phyloP scores from a whole-genome alignment of 2,329 filamentous ascomycete species.

The Sphaceloma murrayae region DNA sequence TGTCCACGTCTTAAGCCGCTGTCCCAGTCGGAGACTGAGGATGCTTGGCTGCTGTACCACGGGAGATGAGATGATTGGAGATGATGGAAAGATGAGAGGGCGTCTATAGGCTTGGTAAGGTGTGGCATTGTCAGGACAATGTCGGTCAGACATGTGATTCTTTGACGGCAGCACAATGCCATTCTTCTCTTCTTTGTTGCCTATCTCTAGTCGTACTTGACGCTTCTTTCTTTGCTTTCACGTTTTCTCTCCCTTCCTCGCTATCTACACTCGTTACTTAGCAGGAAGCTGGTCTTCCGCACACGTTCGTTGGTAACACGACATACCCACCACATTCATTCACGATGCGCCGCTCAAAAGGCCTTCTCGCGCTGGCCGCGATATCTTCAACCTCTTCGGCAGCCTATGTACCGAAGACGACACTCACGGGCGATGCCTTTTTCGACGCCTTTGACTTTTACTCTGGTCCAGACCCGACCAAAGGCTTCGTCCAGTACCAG shows the following conservation, averaged over 20 bases:
- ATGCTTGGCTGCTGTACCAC: background rate
- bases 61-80: background rate
- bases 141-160: background rate
- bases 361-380: slow-evolving; percentile 19
- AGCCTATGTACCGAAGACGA: slow-evolving; percentile 25
- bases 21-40: slow-evolving; percentile 1
- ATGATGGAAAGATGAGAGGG: background rate
- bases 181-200: background rate
- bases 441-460: slow-evolving; percentile 39
- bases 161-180: background rate
- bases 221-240: background rate
- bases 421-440: slow-evolving; percentile 31
- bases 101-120: slow-evolving; percentile 7
- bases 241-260: background rate
- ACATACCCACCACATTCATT: background rate
- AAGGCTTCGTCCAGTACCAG: slow-evolving; percentile 28
- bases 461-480: slow-evolving; percentile 36
- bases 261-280: background rate
- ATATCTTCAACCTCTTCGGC: slow-evolving; percentile 13
- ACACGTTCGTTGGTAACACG: background rate
- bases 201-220: background rate
- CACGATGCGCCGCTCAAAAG: slow-evolving; percentile 10
- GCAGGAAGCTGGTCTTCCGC: slow-evolving; percentile 1
- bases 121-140: slow-evolving; percentile 7
- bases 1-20: background rate